Evolutionary conservation across 2,329 filamentous ascomycete genomes (phyloP).

Genomic region (Penicillium sp.): DNA sequence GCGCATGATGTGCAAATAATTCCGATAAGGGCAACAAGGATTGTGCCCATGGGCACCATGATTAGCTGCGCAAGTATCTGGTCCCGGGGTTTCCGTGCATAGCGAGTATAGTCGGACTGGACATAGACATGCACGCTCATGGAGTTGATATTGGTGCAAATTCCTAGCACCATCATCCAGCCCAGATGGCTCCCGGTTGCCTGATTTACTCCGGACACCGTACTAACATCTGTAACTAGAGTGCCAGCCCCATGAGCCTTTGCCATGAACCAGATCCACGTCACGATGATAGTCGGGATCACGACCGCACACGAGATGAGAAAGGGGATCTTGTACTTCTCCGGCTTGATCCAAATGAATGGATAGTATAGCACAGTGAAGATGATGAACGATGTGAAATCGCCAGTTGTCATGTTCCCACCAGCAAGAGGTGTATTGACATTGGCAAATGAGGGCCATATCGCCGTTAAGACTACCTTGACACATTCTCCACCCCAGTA

Average conservation of each 20-base stretch:
- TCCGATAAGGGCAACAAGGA: background rate
- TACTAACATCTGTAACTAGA: background rate
- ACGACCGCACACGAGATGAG: background rate
- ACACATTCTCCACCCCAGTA: constrained; percentile 4
- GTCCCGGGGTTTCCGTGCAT: constrained; percentile 1
- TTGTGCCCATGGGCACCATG: background rate
- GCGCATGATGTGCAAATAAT: constrained; percentile 7
- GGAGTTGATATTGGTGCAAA: constrained; percentile 4
- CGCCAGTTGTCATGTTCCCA: background rate
- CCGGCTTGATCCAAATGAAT: constrained; percentile 6
- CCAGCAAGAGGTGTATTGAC: background rate
- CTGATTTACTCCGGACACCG: background rate
- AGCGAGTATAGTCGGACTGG: constrained; percentile 6
- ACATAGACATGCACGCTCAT: constrained; percentile 4
- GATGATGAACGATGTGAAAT: constrained; percentile 1
- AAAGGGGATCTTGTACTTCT: constrained; percentile 2
- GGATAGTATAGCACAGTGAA: background rate
- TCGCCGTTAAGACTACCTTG: constrained; percentile 1
- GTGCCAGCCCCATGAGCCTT: background rate
- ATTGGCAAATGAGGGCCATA: constrained; percentile 1
- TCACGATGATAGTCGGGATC: constrained; percentile 1
- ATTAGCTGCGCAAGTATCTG: background rate
- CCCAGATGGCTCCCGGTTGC: background rate
- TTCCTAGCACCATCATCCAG: constrained; percentile 6
- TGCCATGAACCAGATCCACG: constrained; percentile 7